A percentile compares a stretch with the other conserved stretches of the same genome.
Evolutionary conservation across 1,139 yeast genomes (phyloP).

Genomic region (Wickerhamomyces sp.): DNA sequence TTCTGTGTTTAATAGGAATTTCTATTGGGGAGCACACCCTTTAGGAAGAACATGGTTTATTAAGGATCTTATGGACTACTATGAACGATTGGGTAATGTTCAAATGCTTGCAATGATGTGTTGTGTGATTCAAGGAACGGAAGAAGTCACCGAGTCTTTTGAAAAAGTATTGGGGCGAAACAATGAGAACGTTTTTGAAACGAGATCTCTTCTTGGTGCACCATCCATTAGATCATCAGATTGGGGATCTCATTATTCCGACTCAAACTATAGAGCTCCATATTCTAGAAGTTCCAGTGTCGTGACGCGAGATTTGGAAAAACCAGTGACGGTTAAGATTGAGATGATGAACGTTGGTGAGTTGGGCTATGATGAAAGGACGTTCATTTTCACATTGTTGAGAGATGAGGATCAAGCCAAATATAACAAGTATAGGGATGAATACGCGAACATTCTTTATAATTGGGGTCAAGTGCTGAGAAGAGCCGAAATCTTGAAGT

Average conservation of each 20-base stretch:
- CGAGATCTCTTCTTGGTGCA: slow-evolving; percentile 3
- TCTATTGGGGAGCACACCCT: slow-evolving; percentile 80
- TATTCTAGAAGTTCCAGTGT: slow-evolving; percentile 23
- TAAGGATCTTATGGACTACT: slow-evolving; percentile 56
- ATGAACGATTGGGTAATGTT: slow-evolving; percentile 58
- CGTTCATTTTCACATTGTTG: slow-evolving; percentile 42
- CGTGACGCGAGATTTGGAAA: slow-evolving; percentile 10
- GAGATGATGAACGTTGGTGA: slow-evolving; percentile 53
- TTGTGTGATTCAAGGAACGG: slow-evolving; percentile 40
- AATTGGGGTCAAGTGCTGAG: slow-evolving; percentile 80
- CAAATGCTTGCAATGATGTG: slow-evolving; percentile 92
- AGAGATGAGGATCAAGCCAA: slow-evolving; percentile 42
- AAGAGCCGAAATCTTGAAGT: slow-evolving; percentile 72
- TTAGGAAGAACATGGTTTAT: slow-evolving; percentile 77
- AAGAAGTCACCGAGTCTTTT: slow-evolving; percentile 6
- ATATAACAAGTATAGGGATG: slow-evolving; percentile 51
- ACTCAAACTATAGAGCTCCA: slow-evolving; percentile 10
- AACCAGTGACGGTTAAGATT: slow-evolving; percentile 35
- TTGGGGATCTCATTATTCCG: slow-evolving; percentile 14
- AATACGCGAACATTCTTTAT: slow-evolving; percentile 76
- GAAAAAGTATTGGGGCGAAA: slow-evolving; percentile 1
- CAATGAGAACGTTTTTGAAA: background rate
- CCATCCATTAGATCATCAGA: slow-evolving; percentile 15
- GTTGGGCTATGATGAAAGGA: slow-evolving; percentile 47
- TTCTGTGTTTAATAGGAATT: slow-evolving; percentile 27